Conservation (phyloP, 2,329 filamentous ascomycete species). For the Phoma herbarum region DNA sequence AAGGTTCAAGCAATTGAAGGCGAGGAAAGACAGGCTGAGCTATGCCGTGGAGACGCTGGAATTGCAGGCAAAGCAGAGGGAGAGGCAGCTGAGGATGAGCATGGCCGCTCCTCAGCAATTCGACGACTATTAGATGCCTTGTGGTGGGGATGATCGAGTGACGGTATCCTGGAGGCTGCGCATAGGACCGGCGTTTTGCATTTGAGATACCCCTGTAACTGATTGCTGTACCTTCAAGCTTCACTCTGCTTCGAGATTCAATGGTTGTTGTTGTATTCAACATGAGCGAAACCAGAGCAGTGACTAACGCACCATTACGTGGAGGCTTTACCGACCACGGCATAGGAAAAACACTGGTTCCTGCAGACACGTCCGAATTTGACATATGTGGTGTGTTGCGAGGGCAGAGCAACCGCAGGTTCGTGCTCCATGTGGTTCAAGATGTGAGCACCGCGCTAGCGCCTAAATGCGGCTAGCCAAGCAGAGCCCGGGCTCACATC, state of each 20-base stretch:
- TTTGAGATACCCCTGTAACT: slow-evolving; percentile 41
- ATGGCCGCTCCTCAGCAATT: slow-evolving; percentile 65
- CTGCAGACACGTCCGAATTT: neutral
- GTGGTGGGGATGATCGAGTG: neutral
- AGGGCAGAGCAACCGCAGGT: neutral
- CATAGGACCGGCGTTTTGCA: slow-evolving; percentile 33
- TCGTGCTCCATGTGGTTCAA: no score
- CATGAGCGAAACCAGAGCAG: neutral
- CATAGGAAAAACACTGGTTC: neutral
- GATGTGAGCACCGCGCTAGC: slow-evolving; percentile 5
- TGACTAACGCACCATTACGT: neutral
- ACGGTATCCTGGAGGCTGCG: neutral
- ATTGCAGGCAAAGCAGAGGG: slow-evolving; percentile 81
- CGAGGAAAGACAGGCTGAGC: slow-evolving; percentile 84
- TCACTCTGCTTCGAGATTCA: neutral
- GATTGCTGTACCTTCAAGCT: neutral
- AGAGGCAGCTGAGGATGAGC: slow-evolving; percentile 76
- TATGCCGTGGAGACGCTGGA: slow-evolving; percentile 88
- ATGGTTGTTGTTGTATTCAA: neutral
- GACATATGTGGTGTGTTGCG: neutral
- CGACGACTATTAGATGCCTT: slow-evolving; percentile 39
- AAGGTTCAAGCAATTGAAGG: slow-evolving; percentile 73
- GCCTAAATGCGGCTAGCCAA: slow-evolving; percentile 26
- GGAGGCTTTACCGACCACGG: neutral
- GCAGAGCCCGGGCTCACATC: slow-evolving; percentile 42